Conservation (phyloP, 257 asterid genomes). For the Vinca minor region DNA sequence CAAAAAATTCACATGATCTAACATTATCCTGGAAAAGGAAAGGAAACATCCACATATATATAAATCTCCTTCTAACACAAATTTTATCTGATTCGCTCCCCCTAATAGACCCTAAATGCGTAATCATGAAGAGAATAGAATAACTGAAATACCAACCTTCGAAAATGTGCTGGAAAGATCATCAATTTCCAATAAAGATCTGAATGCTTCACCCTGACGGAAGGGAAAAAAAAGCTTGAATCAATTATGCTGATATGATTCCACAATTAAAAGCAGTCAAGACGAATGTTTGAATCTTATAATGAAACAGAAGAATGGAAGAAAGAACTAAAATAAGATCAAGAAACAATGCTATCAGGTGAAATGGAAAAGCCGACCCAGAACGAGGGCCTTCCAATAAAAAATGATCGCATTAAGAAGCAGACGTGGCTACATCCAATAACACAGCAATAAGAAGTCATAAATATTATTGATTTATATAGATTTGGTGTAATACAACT, state of each 20-base stretch:
- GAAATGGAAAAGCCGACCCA: not conserved
- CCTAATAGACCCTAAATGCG: not conserved
- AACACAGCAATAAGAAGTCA: not conserved
- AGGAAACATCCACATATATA: too few species aligned
- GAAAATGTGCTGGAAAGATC: constrained; percentile 64
- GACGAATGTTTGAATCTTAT: not conserved
- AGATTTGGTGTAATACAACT: not conserved
- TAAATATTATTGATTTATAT: not conserved
- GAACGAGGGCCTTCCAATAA: not conserved
- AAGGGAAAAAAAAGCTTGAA: constrained; percentile 9
- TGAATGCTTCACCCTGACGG: constrained; percentile 50
- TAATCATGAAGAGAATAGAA: not conserved
- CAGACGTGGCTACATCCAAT: not conserved
- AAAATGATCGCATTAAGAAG: not conserved
- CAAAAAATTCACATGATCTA: not conserved
- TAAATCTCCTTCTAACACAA: not conserved
- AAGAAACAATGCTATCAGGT: not conserved
- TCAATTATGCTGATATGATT: not conserved
- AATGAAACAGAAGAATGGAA: not conserved
- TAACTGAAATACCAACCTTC: constrained; percentile 36
- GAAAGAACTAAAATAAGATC: not conserved
- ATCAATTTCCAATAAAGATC: constrained; percentile 51
- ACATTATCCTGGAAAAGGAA: too few species aligned
- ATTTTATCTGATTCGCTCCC: not conserved
- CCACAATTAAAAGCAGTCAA: not conserved